These are phyloP conservation scores for Microdochium nivale DNA, from an alignment of 2,329 filamentous ascomycete species.

Conservation along the genomic window DNA sequence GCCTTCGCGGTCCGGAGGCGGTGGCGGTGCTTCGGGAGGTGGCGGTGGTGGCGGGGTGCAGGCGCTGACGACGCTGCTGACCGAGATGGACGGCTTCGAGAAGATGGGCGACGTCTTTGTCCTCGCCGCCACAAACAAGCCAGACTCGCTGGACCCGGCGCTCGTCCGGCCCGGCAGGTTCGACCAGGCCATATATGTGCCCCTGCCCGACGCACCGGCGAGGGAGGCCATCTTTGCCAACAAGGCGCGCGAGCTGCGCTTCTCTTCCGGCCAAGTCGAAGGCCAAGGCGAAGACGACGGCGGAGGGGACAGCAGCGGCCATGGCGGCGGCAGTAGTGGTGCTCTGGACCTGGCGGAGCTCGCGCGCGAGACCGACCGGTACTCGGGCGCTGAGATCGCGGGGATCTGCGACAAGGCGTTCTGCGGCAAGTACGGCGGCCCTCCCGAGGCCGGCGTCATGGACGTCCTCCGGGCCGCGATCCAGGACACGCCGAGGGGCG, in stretches of 20 bases:
- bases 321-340: conserved; percentile 6
- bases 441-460: conserved; percentile 17
- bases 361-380: conserved; percentile 60
- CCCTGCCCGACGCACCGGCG: conserved; percentile 65
- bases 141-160: conserved; percentile 77
- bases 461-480: conserved; percentile 15
- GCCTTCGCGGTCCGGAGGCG: conserved; percentile 28
- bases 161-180: conserved; percentile 80
- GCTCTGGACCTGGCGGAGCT: conserved; percentile 60
- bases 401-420: conserved; percentile 40
- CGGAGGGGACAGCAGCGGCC: background rate
- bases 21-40: conserved; percentile 27
- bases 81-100: conserved; percentile 95
- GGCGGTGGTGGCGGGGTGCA: conserved; percentile 53
- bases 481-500: conserved; percentile 24
- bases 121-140: conserved; percentile 85
- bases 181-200: conserved; percentile 78
- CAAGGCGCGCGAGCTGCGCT: conserved; percentile 51
- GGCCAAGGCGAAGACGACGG: background rate
- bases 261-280: conserved; percentile 19
- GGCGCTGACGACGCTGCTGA: conserved; percentile 80
- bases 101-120: conserved; percentile 74
- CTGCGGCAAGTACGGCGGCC: conserved; percentile 19
- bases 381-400: conserved; percentile 76
- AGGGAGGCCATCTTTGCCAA: conserved; percentile 69